Percentiles rank a stretch among this genome's conserved stretches.
phyloP scores from a whole-genome alignment of 2,329 filamentous ascomycete species.

The Trichoderma atroviride region DNA sequence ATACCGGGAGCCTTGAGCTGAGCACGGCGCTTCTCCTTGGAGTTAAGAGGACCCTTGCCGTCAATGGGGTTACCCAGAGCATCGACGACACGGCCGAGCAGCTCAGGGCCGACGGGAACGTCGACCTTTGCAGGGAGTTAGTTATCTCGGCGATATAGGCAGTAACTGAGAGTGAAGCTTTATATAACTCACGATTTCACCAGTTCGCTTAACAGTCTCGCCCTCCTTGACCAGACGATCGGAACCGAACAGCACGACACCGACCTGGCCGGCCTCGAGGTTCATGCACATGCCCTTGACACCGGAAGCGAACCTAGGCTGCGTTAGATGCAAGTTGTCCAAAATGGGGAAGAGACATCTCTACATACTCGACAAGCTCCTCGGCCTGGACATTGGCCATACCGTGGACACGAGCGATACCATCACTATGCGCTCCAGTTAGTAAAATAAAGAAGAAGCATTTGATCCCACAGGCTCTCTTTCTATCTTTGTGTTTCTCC shows the following conservation, averaged over 20 bases:
- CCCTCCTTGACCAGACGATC: slow-evolving; percentile 99
- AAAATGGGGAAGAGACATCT: slow-evolving; percentile 5
- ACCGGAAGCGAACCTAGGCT: slow-evolving; percentile 88
- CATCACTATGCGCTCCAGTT: slow-evolving; percentile 71
- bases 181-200: slow-evolving; percentile 81
- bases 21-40: slow-evolving; percentile 89
- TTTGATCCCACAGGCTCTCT: background rate
- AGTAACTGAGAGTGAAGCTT: background rate
- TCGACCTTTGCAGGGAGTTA: slow-evolving; percentile 70
- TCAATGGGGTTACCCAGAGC: slow-evolving; percentile 99
- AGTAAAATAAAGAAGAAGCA: slow-evolving; percentile 31
- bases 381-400: slow-evolving; percentile 99
- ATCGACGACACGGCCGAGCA: slow-evolving; percentile 98
- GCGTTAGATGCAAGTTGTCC: slow-evolving; percentile 30
- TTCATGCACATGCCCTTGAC: slow-evolving; percentile 99
- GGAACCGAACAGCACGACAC: slow-evolving; percentile 99
- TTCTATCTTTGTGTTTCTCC: background rate
- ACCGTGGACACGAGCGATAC: slow-evolving; percentile 99
- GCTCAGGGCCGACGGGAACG: slow-evolving; percentile 86
- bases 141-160: slow-evolving; percentile 1
- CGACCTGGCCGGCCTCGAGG: slow-evolving; percentile 99
- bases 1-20: slow-evolving; percentile 99
- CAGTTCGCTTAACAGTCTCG: slow-evolving; percentile 99
- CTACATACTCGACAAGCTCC: slow-evolving; percentile 97
- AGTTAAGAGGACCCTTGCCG: slow-evolving; percentile 96